Conservation (phyloP, 495 filamentous ascomycete species). For the Penicillium coffeae region DNA sequence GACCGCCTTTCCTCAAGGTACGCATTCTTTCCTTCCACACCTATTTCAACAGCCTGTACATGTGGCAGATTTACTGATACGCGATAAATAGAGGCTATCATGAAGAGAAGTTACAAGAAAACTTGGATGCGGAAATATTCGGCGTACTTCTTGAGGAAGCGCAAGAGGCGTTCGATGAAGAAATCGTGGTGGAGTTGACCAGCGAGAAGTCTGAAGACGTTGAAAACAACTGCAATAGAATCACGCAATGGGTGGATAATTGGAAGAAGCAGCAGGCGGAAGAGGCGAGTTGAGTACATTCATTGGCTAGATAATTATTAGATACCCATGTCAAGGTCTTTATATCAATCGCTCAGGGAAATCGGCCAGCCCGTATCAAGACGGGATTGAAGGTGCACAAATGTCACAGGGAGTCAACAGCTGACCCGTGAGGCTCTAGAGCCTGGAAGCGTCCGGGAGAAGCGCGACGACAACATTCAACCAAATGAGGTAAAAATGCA, state of each 20-base stretch:
- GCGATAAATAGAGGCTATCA: conserved; percentile 58
- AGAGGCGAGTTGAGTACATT: conserved; percentile 1
- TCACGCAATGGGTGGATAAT: conserved; percentile 72
- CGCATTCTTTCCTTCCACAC: conserved; percentile 3
- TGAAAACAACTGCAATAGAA: conserved; percentile 79
- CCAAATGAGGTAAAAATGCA: too few relatives aligned
- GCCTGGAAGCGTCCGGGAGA: too few relatives aligned
- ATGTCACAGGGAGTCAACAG: too few relatives aligned
- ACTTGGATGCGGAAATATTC: conserved; percentile 97
- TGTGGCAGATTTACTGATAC: background rate
- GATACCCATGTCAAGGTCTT: conserved; percentile 17
- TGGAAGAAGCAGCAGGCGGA: conserved; percentile 65
- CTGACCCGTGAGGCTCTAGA: too few relatives aligned
- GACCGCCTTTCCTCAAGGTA: conserved; percentile 76
- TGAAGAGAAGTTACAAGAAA: conserved; percentile 89
- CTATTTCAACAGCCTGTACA: background rate
- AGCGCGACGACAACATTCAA: too few relatives aligned
- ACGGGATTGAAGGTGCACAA: too few relatives aligned
- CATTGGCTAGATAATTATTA: conserved; percentile 8
- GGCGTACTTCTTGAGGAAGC: conserved; percentile 90
- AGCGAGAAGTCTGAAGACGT: conserved; percentile 80
- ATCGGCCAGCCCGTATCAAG: too few relatives aligned
- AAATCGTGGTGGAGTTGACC: conserved; percentile 84
- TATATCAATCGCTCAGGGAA: too few relatives aligned
- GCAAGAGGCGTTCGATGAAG: conserved; percentile 76